Evolutionary conservation across 202 grass and related monocot species (phyloP), one percentile per base, ranked within the genome.

Genomic region (Schoenoplectus tabernaemontani): DNA sequence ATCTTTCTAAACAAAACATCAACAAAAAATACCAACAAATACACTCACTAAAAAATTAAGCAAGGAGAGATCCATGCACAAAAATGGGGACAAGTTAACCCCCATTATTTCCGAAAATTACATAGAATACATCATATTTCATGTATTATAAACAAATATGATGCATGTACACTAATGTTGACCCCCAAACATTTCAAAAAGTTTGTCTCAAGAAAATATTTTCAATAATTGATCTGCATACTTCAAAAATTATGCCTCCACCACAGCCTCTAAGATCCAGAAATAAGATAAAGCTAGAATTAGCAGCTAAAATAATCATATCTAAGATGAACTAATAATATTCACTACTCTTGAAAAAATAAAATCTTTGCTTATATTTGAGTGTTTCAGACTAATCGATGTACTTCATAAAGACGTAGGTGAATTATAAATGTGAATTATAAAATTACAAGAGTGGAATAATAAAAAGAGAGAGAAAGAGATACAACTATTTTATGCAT

Each of bases 21-120:
- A 69, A 34, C 70, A 75, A 54, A 75, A 11, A n/a, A 36, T 53
- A 75, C 44, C 47, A 75, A 75, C 47, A 75, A 51, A 43, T 36
- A 73, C 28, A 19, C 38, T 0, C 5, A 69, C 65, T 23, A 13
- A 23, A n/a, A 6, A 69, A 9, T 5, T 17, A 16, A 72, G 67
- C 65, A 69, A 37, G 33, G 59, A n/a, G n/a, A n/a, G n/a, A n/a
- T n/a, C n/a, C n/a, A 33, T 33, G 23, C 12, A 63, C 23, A 32
- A 62, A 15, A 33, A 62, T 62, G 59, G 28, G 59, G 64, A 7
- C 64, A 36, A 42, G 9, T 42, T 43, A 5, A 63, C 11, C 28
- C 59, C 59, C 24, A 63, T 33, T 63, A 6, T 63, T 30, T 63
- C 34, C 12, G 37, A 9, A 24, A 68, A 68, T 22, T 68, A 42